Evolutionary conservation across 371 early-diverging fungal species (phyloP).

Genomic region (Rhizopus delemar): DNA sequence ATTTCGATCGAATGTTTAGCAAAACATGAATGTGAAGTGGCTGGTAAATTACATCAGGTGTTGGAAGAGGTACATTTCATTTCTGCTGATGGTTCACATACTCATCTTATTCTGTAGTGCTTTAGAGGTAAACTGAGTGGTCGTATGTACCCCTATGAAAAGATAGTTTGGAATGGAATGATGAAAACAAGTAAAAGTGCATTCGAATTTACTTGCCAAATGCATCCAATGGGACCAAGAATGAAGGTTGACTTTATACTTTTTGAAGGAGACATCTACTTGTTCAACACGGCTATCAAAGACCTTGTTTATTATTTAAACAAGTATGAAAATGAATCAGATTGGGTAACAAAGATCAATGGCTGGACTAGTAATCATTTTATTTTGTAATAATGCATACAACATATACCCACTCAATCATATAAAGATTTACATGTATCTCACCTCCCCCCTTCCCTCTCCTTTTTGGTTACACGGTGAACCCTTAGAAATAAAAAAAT

Average conservation of each 20-base stretch:
- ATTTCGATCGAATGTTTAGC: conserved; percentile 23
- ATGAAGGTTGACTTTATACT: conserved; percentile 19
- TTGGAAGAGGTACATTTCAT: conserved; percentile 22
- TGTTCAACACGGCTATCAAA: conserved; percentile 13
- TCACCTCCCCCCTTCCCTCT: no score
- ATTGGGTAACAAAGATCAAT: conserved; percentile 24
- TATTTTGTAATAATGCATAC: not conserved
- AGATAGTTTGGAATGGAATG: conserved; percentile 19
- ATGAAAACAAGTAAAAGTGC: conserved; percentile 11
- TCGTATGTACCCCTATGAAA: conserved; percentile 17
- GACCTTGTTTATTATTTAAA: conserved; percentile 21
- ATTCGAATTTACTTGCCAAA: conserved; percentile 19
- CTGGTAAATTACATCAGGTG: conserved; percentile 31
- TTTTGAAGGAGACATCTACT: not conserved
- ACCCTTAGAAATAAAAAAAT: no score
- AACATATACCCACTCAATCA: not conserved
- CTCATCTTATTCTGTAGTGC: conserved; percentile 8
- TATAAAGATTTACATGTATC: not conserved
- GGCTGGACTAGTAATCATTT: conserved; percentile 13
- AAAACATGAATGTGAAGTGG: conserved; percentile 28
- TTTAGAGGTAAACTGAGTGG: conserved; percentile 24
- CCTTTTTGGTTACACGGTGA: no score
- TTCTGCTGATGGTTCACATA: not conserved
- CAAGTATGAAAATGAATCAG: conserved; percentile 26
- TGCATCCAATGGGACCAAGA: conserved; percentile 9